Percentiles rank a stretch among this genome's conserved stretches.
Conservation (phyloP, 176 grass and related monocot species). For the Eragrostis nindensis region DNA sequence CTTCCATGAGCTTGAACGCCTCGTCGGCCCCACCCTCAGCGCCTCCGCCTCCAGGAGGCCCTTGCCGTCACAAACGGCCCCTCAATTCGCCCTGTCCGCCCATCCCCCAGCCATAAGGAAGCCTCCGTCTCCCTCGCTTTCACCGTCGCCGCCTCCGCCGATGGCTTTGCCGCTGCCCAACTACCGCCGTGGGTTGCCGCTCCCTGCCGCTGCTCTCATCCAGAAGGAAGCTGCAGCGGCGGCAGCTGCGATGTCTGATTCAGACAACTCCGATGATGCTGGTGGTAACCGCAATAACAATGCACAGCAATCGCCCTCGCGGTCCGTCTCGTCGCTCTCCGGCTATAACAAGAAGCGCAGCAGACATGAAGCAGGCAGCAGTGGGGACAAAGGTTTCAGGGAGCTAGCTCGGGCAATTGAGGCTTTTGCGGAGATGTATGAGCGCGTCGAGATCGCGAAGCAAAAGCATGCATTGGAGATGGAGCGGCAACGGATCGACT, state of each 20-base stretch:
- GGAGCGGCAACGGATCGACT: slow-evolving; percentile 80
- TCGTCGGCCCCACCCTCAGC: slow-evolving; percentile 65
- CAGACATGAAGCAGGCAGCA: slow-evolving; percentile 19
- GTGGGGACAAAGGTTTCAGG: slow-evolving; percentile 50
- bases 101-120: slow-evolving; percentile 33
- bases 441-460: slow-evolving; percentile 78
- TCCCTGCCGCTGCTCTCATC: slow-evolving; percentile 53
- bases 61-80: not conserved
- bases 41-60: slow-evolving; percentile 43
- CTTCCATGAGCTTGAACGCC: slow-evolving; percentile 72
- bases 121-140: slow-evolving; percentile 29
- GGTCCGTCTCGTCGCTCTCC: slow-evolving; percentile 58
- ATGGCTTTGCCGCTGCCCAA: slow-evolving; percentile 53
- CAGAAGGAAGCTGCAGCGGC: slow-evolving; percentile 54
- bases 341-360: slow-evolving; percentile 36
- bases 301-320: slow-evolving; percentile 35
- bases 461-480: slow-evolving; percentile 80
- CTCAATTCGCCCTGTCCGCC: slow-evolving; percentile 21
- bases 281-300: slow-evolving; percentile 39
- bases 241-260: slow-evolving; percentile 40
- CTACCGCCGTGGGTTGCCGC: slow-evolving; percentile 31
- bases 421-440: slow-evolving; percentile 87
- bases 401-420: slow-evolving; percentile 78
- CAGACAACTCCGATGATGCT: slow-evolving; percentile 43
- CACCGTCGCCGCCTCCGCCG: slow-evolving; percentile 43